Evolutionary conservation across 306 rosid genomes (phyloP), one percentile per base, ranked within the genome.

Genomic region (Sesbania bispinosa): DNA sequence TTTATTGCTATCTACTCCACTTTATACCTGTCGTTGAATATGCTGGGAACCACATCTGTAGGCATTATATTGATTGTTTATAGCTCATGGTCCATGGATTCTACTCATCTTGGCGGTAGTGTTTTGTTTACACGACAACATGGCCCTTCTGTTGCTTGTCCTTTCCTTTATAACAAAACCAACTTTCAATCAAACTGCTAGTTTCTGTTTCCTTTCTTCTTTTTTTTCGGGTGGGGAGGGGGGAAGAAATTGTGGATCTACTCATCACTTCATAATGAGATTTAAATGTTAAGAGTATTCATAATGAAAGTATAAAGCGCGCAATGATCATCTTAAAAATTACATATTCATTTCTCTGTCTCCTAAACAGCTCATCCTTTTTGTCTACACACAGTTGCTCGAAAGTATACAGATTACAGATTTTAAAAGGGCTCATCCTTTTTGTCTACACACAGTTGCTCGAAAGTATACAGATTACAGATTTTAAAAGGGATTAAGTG

Each of bases 21-120:
- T 20, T 46, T 51, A 14, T 38, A 52, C 42, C 33, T 18, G 47
- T 64, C 1, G 38, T 75, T 75, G 65, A 63, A 75, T 30, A 16
- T 53, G 79, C 35, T 46, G 62, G 43, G 48, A 57, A 55, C 65
- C 53, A 7, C 54, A 58, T 33, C 14, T 46, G 36, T 7, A 45
- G 43, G 24, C 62, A 55, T 43, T 42, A 6, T 42, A 55, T 55
- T 47, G 23, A 21, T 19, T 42, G 6, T 35, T 65, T 46, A 26
- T 50, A 59, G 39, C 6, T 58, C 55, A 47, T 46, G 51, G 29
- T 30, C 73, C 33, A 30, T 32, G 33, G 65, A 53, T 38, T 64
- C 73, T 55, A 42, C 68, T 67, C 69, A 50, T 30, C 48, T 68
- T 60, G 46, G 36, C 55, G 14, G 1, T 47, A 16, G 64, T 9